A percentile compares a stretch with the other conserved stretches of the same genome.
phyloP scores from a whole-genome alignment of 139 green algal species.

The Picochlorum sp. region DNA sequence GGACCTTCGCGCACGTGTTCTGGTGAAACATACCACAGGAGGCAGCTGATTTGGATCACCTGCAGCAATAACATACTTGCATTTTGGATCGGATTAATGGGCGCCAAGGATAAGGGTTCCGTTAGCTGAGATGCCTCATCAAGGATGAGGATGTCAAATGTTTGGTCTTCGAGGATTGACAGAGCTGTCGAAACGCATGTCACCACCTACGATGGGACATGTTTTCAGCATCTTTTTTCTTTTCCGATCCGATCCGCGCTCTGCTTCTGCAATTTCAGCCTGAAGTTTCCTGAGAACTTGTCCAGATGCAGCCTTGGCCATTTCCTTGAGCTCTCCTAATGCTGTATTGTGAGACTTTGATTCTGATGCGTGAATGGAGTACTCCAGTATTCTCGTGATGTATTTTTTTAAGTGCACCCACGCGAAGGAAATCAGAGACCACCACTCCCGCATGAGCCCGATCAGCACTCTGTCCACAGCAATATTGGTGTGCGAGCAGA shows the following conservation, averaged over 20 bases:
- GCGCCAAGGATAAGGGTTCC: slow-evolving; percentile 67
- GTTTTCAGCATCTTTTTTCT: slow-evolving; percentile 44
- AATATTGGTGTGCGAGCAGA: slow-evolving; percentile 79
- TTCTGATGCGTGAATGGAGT: slow-evolving; percentile 54
- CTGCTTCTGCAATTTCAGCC: slow-evolving; percentile 17
- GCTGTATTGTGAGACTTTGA: slow-evolving; percentile 23
- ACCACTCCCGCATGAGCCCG: slow-evolving; percentile 21
- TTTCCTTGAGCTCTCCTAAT: slow-evolving; percentile 44
- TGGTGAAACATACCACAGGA: slow-evolving; percentile 60
- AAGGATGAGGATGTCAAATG: slow-evolving; percentile 71
- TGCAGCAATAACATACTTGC: slow-evolving; percentile 63
- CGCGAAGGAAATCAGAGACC: slow-evolving; percentile 56
- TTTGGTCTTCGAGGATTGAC: slow-evolving; percentile 33
- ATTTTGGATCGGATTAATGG: slow-evolving; percentile 41
- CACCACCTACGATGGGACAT: slow-evolving; percentile 61
- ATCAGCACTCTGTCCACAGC: slow-evolving; percentile 74
- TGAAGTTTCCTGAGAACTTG: slow-evolving; percentile 3
- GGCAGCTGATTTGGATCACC: slow-evolving; percentile 81
- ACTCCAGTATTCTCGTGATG: slow-evolving; percentile 46
- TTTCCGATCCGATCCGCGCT: slow-evolving; percentile 46
- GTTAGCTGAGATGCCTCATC: slow-evolving; percentile 79
- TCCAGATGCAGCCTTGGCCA: slow-evolving; percentile 35
- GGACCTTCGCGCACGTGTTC: slow-evolving; percentile 13
- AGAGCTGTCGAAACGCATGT: slow-evolving; percentile 61
- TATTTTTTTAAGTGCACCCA: slow-evolving; percentile 66